A percentile compares a stretch with the other conserved stretches of the same genome.
These are phyloP conservation scores for Pterulicium gracile DNA, from an alignment of 1,284 basidiomycete genomes.

Conservation along the genomic window DNA sequence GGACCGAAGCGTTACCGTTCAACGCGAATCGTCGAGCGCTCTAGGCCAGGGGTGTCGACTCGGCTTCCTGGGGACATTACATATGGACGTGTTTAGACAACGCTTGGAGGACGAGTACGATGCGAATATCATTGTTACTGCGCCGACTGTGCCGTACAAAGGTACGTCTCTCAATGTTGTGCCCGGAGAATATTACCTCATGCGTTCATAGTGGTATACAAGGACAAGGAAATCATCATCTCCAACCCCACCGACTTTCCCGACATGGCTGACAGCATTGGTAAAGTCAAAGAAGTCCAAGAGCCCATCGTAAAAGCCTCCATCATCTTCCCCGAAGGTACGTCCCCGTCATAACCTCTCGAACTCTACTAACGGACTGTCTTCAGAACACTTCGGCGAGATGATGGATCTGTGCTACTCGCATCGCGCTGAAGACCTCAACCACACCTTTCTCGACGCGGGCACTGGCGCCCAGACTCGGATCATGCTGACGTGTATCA, in stretches of 20 bases:
- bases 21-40: constrained; percentile 87
- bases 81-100: constrained; percentile 97
- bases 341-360: constrained; percentile 11
- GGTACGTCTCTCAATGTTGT: constrained; percentile 29
- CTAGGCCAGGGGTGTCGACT: constrained; percentile 93
- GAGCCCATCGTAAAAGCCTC: constrained; percentile 88
- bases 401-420: constrained; percentile 88
- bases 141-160: constrained; percentile 90
- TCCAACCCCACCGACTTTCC: constrained; percentile 94
- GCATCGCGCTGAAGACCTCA: constrained; percentile 69
- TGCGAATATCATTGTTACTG: constrained; percentile 82
- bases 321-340: constrained; percentile 86
- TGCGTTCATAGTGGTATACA: constrained; percentile 54
- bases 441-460: constrained; percentile 71
- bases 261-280: constrained; percentile 55
- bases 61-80: constrained; percentile 92
- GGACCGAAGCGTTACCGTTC: constrained; percentile 86
- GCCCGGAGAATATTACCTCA: constrained; percentile 6
- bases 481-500: constrained; percentile 67
- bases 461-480: constrained; percentile 44
- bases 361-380: constrained; percentile 3
- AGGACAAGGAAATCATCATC: constrained; percentile 57
- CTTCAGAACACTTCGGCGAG: constrained; percentile 68
- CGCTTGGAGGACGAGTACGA: constrained; percentile 95
- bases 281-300: constrained; percentile 63